phyloP scores from a whole-genome alignment of 345 rosid species.

The Hibiscus mutabilis region DNA sequence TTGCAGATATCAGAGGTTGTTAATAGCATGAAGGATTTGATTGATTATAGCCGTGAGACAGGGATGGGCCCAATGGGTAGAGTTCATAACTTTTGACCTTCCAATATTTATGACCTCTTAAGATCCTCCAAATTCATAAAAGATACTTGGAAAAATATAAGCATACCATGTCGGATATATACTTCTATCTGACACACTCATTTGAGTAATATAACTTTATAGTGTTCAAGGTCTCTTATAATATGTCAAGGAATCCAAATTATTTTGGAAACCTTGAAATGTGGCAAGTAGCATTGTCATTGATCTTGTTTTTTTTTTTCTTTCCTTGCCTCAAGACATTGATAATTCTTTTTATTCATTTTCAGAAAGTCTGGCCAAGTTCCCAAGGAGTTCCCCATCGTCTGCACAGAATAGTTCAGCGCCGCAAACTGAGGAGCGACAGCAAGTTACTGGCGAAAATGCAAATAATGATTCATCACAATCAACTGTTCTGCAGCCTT shows the following conservation, averaged over 20 bases:
- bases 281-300: neutral
- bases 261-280: neutral
- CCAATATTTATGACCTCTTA: neutral
- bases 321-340: neutral
- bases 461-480: slow-evolving; percentile 25
- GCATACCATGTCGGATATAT: neutral
- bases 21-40: slow-evolving; percentile 73
- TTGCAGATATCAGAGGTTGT: slow-evolving; percentile 80
- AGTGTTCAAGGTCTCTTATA: neutral
- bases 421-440: slow-evolving; percentile 24
- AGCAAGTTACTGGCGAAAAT: slow-evolving; percentile 5
- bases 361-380: slow-evolving; percentile 61
- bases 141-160: neutral
- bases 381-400: slow-evolving; percentile 33
- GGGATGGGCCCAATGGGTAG: slow-evolving; percentile 74
- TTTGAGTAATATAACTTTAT: neutral
- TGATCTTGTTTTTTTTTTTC: slow-evolving; percentile 9
- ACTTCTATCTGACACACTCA: neutral
- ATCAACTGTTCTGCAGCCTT: slow-evolving; percentile 28
- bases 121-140: neutral
- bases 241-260: neutral
- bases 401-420: slow-evolving; percentile 21
- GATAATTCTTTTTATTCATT: neutral
- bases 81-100: slow-evolving; percentile 2
- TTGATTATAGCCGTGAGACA: slow-evolving; percentile 65